These are phyloP conservation scores for Mortierella alpina DNA, from an alignment of 192 early-diverging fungal species.

Conservation along the genomic window DNA sequence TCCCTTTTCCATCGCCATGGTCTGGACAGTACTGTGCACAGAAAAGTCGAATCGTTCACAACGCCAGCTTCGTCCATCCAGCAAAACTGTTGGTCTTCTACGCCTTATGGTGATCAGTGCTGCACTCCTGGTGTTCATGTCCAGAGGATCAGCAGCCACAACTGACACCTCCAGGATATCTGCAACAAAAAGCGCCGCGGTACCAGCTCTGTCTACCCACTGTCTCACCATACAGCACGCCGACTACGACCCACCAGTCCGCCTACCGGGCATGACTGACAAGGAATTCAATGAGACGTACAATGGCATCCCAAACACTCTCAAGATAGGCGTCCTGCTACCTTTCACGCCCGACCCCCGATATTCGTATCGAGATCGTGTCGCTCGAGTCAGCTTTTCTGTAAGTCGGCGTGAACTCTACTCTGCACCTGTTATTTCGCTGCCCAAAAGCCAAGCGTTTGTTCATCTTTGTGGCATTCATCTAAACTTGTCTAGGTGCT, in stretches of 20 bases:
- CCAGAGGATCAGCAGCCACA: too few relatives aligned
- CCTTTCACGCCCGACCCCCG: constrained; percentile 14
- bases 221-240: not conserved
- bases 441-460: not conserved
- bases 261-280: constrained; percentile 21
- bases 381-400: constrained; percentile 29
- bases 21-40: too few relatives aligned
- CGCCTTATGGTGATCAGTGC: too few relatives aligned
- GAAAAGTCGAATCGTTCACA: too few relatives aligned
- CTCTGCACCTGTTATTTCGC: too few relatives aligned
- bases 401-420: constrained; percentile 3
- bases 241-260: constrained; percentile 24
- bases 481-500: constrained; percentile 8
- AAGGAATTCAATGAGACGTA: constrained; percentile 33
- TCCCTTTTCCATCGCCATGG: too few relatives aligned
- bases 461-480: not conserved
- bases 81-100: too few relatives aligned
- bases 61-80: too few relatives aligned
- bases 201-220: too few relatives aligned
- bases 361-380: not conserved
- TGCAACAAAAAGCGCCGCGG: too few relatives aligned
- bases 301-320: constrained; percentile 10
- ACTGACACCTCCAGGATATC: too few relatives aligned
- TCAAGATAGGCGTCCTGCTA: constrained; percentile 39
- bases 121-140: too few relatives aligned